These are phyloP conservation scores for Cyclaneusma minus DNA, from an alignment of 2,329 filamentous ascomycete species.

Conservation along the genomic window DNA sequence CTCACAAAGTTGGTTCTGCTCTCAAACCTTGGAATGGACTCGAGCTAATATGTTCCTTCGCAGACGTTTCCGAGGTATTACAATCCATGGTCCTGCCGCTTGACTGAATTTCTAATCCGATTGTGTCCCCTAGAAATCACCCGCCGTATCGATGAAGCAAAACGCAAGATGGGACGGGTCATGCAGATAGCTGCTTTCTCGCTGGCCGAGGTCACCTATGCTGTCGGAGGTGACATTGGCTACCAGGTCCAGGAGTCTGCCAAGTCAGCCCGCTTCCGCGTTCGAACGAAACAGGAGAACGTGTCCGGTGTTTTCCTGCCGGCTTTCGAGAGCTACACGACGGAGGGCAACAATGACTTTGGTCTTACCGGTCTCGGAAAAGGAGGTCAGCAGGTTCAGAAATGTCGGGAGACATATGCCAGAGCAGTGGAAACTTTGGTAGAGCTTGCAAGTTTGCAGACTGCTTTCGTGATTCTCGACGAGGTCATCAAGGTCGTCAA, in stretches of 20 bases:
- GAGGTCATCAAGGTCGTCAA: slow-evolving; percentile 99
- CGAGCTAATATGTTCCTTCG: slow-evolving; percentile 13
- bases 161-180: slow-evolving; percentile 96
- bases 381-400: slow-evolving; percentile 91
- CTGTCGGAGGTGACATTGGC: slow-evolving; percentile 85
- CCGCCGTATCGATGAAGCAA: slow-evolving; percentile 91
- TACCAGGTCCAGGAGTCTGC: slow-evolving; percentile 97
- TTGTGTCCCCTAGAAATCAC: slow-evolving; percentile 58
- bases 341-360: slow-evolving; percentile 88
- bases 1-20: slow-evolving; percentile 64
- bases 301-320: slow-evolving; percentile 92
- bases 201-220: slow-evolving; percentile 92
- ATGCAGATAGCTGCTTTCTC: slow-evolving; percentile 99
- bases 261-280: slow-evolving; percentile 79
- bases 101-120: slow-evolving; percentile 2
- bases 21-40: slow-evolving; percentile 8
- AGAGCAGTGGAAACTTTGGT: slow-evolving; percentile 91
- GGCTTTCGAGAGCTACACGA: slow-evolving; percentile 79
- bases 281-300: slow-evolving; percentile 94
- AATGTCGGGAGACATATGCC: slow-evolving; percentile 89
- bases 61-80: slow-evolving; percentile 76
- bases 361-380: slow-evolving; percentile 90
- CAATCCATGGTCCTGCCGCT: slow-evolving; percentile 1
- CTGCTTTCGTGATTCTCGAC: slow-evolving; percentile 92
- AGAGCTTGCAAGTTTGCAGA: slow-evolving; percentile 87